Evolutionary conservation across 2,329 filamentous ascomycete genomes (phyloP), one percentile per base, ranked within the genome.

Genomic region (Ascochyta lentis): DNA sequence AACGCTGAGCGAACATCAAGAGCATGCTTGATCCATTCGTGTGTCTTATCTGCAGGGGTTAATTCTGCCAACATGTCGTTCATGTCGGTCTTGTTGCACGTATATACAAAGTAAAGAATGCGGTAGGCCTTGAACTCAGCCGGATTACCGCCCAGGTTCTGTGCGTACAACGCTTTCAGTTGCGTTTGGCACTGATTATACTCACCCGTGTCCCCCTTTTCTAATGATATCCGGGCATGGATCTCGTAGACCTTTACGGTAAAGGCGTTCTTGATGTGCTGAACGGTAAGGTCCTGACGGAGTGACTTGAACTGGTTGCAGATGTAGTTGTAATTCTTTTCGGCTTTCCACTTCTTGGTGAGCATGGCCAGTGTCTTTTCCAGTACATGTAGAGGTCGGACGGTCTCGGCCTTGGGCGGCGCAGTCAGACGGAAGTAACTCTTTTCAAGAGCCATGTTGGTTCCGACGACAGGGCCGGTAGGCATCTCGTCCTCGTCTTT

Each of bases 141-240:
- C 73, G 91, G 87, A 77, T 93, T 92, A 70, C 94, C 95, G 73
- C 91, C 91, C 75, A 96, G 81, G 66, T 91, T 90, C 80, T 91
- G 86, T 76, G 86, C 86, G 79, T 99, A 98, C 71, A 99, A 82
- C 64, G 90, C 92, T 78, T 92, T 91, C 74, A 99, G 84, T 81
- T 99, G 95, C 71, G 95, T 98, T 83, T 99, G 95, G 79, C 95
- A 99, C 85, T 99, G 95, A 83, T 99, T 99, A 95, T 99, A 99
- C 95, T 99, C 95, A 99, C 95, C 94, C 82, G 98, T 86, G 83
- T 99, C 95, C 80, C 91, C 92, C 85, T 96, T 97, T 79, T 99
- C 94, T 78, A 99, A 83, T 66, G 95, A 95, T 79, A 99, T 98
- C 58, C 95, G 89, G 62, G 94, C 95, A 79, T 99, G 95, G 59